Conservation (phyloP, 176 grass and related monocot species). For the Bolboschoenus planiculmis region DNA sequence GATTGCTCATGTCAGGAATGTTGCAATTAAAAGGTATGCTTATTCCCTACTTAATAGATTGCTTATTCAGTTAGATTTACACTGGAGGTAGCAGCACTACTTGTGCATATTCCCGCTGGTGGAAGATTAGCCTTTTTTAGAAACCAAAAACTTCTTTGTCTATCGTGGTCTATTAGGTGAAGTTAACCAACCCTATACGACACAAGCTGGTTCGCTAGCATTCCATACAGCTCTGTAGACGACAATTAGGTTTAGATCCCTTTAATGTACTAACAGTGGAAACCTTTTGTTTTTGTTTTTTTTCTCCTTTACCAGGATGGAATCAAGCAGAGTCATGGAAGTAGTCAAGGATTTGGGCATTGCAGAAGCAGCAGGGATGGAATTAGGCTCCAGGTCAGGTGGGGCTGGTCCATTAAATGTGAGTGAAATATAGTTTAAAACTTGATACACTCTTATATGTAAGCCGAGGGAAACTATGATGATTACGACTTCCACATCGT, state of each 20-base stretch:
- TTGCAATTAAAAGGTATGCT: not conserved
- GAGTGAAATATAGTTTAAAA: not conserved
- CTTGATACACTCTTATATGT: not conserved
- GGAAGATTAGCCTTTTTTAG: not conserved
- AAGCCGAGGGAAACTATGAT: not conserved
- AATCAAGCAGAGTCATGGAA: not conserved
- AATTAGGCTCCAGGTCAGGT: not conserved
- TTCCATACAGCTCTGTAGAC: not conserved
- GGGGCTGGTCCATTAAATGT: not conserved
- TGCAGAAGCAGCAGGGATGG: not conserved
- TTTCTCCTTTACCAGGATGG: not conserved
- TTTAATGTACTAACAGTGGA: not conserved
- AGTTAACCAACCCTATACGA: too few relatives aligned
- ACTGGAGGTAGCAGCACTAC: not conserved
- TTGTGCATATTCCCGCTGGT: not conserved
- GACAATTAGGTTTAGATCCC: not conserved
- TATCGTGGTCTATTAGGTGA: too few relatives aligned
- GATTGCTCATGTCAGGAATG: not conserved
- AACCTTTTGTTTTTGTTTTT: not conserved
- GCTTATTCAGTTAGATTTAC: not conserved
- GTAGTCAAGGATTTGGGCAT: not conserved
- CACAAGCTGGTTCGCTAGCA: too few relatives aligned
- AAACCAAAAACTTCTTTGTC: not conserved
- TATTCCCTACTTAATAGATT: not conserved
- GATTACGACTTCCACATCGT: not conserved